Percentiles rank a stretch among this genome's conserved stretches.
Evolutionary conservation across 768 basidiomycete species (phyloP).

Genomic region (Mycena floridula): DNA sequence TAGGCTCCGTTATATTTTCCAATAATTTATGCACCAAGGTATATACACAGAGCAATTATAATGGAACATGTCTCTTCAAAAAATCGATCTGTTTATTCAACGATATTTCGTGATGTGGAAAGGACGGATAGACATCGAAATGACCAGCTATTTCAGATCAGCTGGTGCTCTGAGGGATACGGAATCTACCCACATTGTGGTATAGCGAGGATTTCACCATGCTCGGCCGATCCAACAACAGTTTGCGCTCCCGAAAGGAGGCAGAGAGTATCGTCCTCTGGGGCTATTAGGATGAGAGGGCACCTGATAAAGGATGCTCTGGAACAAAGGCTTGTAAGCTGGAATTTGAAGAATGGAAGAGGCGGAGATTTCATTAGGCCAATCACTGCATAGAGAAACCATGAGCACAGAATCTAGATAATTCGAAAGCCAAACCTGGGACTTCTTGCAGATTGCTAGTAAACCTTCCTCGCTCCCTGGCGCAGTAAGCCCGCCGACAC

Average conservation of each 20-base stretch:
- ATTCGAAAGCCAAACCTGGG: constrained; percentile 1
- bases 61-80: constrained; percentile 10
- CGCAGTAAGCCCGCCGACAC: constrained; percentile 11
- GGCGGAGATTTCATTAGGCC: constrained; percentile 8
- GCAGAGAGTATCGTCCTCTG: constrained; percentile 12
- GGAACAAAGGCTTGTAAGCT: constrained; percentile 6
- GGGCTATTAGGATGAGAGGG: constrained; percentile 15
- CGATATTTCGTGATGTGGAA: constrained; percentile 6
- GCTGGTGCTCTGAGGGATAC: background rate
- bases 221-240: constrained; percentile 2
- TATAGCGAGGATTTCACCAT: background rate
- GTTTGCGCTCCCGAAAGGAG: constrained; percentile 8
- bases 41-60: too few relatives aligned
- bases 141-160: constrained; percentile 4
- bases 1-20: too few relatives aligned
- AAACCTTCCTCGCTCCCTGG: constrained; percentile 16
- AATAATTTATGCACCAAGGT: too few relatives aligned
- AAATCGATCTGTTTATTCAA: constrained; percentile 13
- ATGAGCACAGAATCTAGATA: background rate
- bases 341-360: constrained; percentile 12
- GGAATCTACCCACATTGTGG: background rate
- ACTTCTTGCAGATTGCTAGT: constrained; percentile 2
- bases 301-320: constrained; percentile 11
- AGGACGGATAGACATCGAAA: constrained; percentile 9
- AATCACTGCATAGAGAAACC: constrained; percentile 5